phyloP scores from a whole-genome alignment of 2,329 filamentous ascomycete species.

The Trichoderma simmonsii region DNA sequence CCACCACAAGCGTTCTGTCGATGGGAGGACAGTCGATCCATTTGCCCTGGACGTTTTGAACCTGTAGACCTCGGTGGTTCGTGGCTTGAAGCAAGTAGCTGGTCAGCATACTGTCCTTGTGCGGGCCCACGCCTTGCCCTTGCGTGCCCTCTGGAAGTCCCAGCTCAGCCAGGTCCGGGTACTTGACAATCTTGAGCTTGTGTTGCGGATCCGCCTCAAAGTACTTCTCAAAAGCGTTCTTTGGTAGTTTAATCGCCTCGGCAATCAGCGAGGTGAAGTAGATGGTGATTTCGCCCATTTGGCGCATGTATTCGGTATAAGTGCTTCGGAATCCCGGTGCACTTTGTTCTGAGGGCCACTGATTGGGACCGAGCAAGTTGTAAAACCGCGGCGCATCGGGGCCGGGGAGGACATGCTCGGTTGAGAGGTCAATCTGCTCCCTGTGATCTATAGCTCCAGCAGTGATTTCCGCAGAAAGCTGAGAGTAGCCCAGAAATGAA shows the following conservation, averaged over 20 bases:
- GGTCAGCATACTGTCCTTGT: constrained; percentile 82
- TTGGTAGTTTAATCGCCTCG: constrained; percentile 72
- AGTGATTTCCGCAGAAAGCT: constrained; percentile 66
- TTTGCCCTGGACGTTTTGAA: constrained; percentile 71
- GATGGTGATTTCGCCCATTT: constrained; percentile 70
- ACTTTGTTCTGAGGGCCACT: constrained; percentile 67
- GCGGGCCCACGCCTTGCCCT: constrained; percentile 67
- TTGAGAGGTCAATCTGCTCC: constrained; percentile 84
- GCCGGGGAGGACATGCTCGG: constrained; percentile 65
- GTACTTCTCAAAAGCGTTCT: constrained; percentile 70
- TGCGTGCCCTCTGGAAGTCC: constrained; percentile 42
- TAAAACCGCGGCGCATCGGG: constrained; percentile 65
- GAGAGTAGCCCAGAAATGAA: constrained; percentile 69
- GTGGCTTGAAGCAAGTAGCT: constrained; percentile 79
- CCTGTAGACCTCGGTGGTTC: constrained; percentile 73
- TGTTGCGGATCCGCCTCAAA: constrained; percentile 75
- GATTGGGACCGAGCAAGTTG: constrained; percentile 72
- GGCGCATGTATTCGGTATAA: constrained; percentile 71
- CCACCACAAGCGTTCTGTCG: constrained; percentile 75
- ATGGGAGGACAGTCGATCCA: constrained; percentile 84
- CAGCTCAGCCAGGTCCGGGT: constrained; percentile 67
- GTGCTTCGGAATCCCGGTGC: constrained; percentile 66
- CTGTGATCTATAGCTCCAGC: constrained; percentile 73
- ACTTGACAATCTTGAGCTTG: constrained; percentile 87
- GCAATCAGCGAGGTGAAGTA: constrained; percentile 78